A percentile compares a stretch with the other conserved stretches of the same genome.
These are phyloP conservation scores for Neurospora crassa DNA, from an alignment of 2,329 filamentous ascomycete genomes.

Conservation along the genomic window DNA sequence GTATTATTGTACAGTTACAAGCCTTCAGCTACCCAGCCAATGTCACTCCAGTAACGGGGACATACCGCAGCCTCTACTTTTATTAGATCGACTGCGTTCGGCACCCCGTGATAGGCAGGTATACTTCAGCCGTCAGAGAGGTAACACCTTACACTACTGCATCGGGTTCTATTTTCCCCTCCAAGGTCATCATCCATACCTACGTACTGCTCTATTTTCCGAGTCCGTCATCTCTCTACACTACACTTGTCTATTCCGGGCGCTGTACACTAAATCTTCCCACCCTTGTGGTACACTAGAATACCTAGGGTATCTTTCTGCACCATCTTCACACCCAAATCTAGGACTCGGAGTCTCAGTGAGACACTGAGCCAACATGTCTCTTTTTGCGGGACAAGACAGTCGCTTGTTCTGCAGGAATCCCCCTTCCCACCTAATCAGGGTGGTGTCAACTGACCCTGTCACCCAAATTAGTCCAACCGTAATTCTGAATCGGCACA, in stretches of 20 bases:
- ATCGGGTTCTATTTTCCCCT: constrained; percentile 17
- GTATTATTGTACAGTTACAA: constrained; percentile 3
- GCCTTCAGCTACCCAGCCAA: constrained; percentile 6
- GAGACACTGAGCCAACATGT: not conserved
- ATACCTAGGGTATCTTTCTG: not conserved
- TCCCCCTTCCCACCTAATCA: constrained; percentile 14
- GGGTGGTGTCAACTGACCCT: constrained; percentile 15
- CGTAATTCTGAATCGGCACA: constrained; percentile 1
- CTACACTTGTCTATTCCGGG: constrained; percentile 4
- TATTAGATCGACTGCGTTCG: constrained; percentile 10
- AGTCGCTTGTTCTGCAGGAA: constrained; percentile 9
- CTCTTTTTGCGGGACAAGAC: not conserved
- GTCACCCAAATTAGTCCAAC: constrained; percentile 1
- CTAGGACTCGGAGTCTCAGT: not conserved
- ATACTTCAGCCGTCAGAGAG: not conserved
- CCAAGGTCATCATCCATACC: constrained; percentile 6
- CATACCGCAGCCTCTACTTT: constrained; percentile 14
- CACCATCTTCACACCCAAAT: not conserved
- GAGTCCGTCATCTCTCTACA: constrained; percentile 4
- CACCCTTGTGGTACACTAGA: constrained; percentile 3
- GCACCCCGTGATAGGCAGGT: constrained; percentile 11
- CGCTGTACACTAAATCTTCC: constrained; percentile 6
- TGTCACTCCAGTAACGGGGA: not conserved
- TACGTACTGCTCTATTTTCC: constrained; percentile 7
- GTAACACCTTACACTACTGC: constrained; percentile 10